Evolutionary conservation across 805 yeast species (phyloP), one percentile per base, ranked within the genome.

Genomic region (Alloascoidea hylecoeti): DNA sequence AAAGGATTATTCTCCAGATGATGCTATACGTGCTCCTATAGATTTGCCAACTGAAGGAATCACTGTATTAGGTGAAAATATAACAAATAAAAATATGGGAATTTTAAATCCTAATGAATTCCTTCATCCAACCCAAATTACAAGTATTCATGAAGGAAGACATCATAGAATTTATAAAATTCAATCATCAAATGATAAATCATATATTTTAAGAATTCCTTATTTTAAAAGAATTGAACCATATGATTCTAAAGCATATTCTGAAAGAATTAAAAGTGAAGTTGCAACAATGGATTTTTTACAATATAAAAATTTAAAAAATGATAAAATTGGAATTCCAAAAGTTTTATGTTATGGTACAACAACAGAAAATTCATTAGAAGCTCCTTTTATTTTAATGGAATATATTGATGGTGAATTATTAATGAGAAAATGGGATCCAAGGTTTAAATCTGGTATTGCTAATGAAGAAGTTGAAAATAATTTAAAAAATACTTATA

Each of bases 251-350:
- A 75, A 75, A 40, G 67, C 73, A 35, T 67, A 78, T 43, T 42
- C 46, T 38, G 44, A 48, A 17, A 77, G 83, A 47, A 65, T 89
- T 50, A 76, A 80, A 54, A 75, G 86, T 53, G 98, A 89, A 57
- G 96, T 78, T 39, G 98, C 98, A 15, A 89, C 97, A 1, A 64
- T 83, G 66, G 97, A 89, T 57, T 92, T 82, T 56, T 66, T 78
- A 39, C 56, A 64, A 27, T 57, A 70, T 45, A 83, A 84, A 52
- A 58, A 82, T 39, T n/a, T n/a, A n/a, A 75, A 74, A 9, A n/a
- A 23, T 23, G 9, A 9, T 9, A 23, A 23, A 23, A 56, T 80
- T 36, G 67, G 70, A 16, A 82, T 82, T 34, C 96, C 96, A 33
- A 74, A 71, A 48, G 81, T 83, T 39, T 70, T 79, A 2, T 64